These are phyloP conservation scores for Penicillium brasilianum DNA, from an alignment of 2,329 filamentous ascomycete genomes.

Conservation along the genomic window DNA sequence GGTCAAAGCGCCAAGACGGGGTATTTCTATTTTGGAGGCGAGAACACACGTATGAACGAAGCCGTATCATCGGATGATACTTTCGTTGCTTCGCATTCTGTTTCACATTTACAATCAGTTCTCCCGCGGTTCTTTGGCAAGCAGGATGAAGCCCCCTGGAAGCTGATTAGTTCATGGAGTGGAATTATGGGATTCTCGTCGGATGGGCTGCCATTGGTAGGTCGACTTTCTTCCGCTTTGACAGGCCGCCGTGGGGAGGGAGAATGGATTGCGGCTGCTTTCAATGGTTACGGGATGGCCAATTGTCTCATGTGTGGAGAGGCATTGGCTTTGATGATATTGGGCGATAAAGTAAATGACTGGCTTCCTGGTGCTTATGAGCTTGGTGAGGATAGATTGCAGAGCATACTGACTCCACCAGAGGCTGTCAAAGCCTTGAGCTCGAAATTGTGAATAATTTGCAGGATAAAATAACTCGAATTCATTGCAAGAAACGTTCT, in stretches of 20 bases:
- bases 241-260: conserved; percentile 37
- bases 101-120: conserved; percentile 24
- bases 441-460: conserved; percentile 21
- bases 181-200: conserved; percentile 58
- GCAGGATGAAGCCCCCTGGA: conserved; percentile 17
- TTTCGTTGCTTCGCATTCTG: conserved; percentile 22
- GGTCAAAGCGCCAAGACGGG: conserved; percentile 35
- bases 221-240: conserved; percentile 49
- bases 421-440: conserved; percentile 21
- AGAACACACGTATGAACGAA: conserved; percentile 28
- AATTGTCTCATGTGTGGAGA: conserved; percentile 52
- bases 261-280: conserved; percentile 63
- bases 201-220: conserved; percentile 59
- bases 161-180: conserved; percentile 36
- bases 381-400: conserved; percentile 23
- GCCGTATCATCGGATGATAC: conserved; percentile 33
- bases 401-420: conserved; percentile 20
- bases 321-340: conserved; percentile 36
- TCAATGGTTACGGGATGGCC: conserved; percentile 71
- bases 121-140: conserved; percentile 31
- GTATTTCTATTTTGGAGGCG: conserved; percentile 37
- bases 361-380: conserved; percentile 38
- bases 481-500: too few relatives aligned
- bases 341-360: conserved; percentile 32
- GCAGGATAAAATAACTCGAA: too few relatives aligned